Conservation (phyloP, 2,329 filamentous ascomycete species). For the Teratosphaeria epicoccoides region DNA sequence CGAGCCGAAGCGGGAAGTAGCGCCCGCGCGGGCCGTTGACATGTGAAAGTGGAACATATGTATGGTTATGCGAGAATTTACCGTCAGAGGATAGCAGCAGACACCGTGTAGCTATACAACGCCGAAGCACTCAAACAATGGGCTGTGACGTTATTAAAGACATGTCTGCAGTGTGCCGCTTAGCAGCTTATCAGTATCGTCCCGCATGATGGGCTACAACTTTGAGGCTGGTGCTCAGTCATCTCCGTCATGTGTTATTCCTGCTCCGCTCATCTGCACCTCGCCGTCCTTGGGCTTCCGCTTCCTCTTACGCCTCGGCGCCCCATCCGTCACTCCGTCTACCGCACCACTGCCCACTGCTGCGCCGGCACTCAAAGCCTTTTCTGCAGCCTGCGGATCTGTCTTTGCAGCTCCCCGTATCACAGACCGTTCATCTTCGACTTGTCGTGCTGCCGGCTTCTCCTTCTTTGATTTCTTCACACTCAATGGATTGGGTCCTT, state of each 20-base stretch:
- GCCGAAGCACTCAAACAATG: too few species aligned
- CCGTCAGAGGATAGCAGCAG: too few species aligned
- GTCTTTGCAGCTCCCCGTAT: slow-evolving; percentile 17
- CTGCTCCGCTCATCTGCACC: not conserved
- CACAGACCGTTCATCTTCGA: slow-evolving; percentile 12
- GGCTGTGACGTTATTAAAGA: too few species aligned
- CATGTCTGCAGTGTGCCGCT: too few species aligned
- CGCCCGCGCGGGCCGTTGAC: not conserved
- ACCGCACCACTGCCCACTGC: slow-evolving; percentile 1
- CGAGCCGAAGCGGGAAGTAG: not conserved
- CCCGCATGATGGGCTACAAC: too few species aligned
- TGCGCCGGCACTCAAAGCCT: slow-evolving; percentile 7
- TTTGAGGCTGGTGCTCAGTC: not conserved
- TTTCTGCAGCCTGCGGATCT: slow-evolving; percentile 19
- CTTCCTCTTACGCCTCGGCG: slow-evolving; percentile 17
- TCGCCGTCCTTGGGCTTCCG: slow-evolving; percentile 16
- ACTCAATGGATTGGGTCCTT: slow-evolving; percentile 60
- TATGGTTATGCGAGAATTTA: too few species aligned
- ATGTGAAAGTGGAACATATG: not conserved
- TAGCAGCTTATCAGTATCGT: too few species aligned
- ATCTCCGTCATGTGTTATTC: not conserved
- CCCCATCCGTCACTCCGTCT: slow-evolving; percentile 7
- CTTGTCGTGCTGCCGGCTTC: slow-evolving; percentile 5
- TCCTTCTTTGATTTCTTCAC: slow-evolving; percentile 58
- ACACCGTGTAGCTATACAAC: too few species aligned